phyloP scores from a whole-genome alignment of 2,329 filamentous ascomycete genomes.

The Neopestalotiopsis sp. region DNA sequence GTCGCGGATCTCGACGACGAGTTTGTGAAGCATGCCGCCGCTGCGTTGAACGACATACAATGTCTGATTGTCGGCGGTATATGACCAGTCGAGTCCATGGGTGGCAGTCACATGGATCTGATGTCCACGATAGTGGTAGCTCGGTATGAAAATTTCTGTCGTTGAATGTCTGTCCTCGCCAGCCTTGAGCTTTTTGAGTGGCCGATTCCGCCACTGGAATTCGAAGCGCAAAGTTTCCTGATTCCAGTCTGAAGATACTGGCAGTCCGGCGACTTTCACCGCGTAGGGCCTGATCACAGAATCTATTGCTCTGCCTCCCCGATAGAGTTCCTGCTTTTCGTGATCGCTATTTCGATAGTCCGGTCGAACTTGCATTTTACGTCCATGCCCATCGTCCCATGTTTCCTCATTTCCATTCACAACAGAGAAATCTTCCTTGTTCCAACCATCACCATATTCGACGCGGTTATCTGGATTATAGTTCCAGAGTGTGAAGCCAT shows the following conservation, averaged over 20 bases:
- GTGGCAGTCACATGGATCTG: slow-evolving; percentile 32
- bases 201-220: slow-evolving; percentile 34
- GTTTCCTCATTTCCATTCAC: slow-evolving; percentile 40
- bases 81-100: slow-evolving; percentile 36
- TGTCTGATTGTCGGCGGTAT: slow-evolving; percentile 34
- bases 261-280: slow-evolving; percentile 43
- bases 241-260: slow-evolving; percentile 40
- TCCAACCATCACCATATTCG: slow-evolving; percentile 47
- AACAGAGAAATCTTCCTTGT: slow-evolving; percentile 48
- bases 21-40: slow-evolving; percentile 7
- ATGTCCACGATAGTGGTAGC: slow-evolving; percentile 41
- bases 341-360: slow-evolving; percentile 40
- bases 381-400: slow-evolving; percentile 34
- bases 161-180: slow-evolving; percentile 29
- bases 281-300: slow-evolving; percentile 47
- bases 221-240: slow-evolving; percentile 39
- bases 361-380: neutral
- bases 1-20: slow-evolving; percentile 10
- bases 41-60: slow-evolving; percentile 30
- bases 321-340: slow-evolving; percentile 41
- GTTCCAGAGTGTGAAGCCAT: slow-evolving; percentile 44
- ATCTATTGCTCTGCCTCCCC: slow-evolving; percentile 42
- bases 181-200: slow-evolving; percentile 12
- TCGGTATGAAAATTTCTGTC: slow-evolving; percentile 45
- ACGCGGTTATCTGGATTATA: slow-evolving; percentile 44